Evolutionary conservation across 1,139 yeast species (phyloP).

Genomic region (Candida sp.): DNA sequence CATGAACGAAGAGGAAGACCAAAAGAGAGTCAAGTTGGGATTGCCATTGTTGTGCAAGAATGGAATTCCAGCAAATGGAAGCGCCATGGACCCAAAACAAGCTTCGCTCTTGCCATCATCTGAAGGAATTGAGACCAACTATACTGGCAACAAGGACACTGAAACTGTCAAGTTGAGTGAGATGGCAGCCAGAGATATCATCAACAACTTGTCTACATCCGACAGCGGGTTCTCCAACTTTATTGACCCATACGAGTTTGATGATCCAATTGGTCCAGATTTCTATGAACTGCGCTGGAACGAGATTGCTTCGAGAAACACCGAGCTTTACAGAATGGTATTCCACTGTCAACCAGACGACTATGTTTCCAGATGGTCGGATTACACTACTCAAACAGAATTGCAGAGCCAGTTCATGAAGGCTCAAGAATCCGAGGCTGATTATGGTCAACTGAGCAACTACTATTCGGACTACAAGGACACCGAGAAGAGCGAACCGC

Average conservation of each 20-base stretch:
- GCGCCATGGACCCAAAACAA: neutral
- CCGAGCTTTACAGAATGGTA: constrained; percentile 78
- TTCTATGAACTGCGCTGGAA: constrained; percentile 93
- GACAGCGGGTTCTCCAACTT: constrained; percentile 45
- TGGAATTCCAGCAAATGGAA: constrained; percentile 3
- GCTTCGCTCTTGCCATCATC: neutral
- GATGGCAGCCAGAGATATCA: constrained; percentile 45
- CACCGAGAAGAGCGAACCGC: constrained; percentile 9
- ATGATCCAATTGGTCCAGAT: constrained; percentile 79
- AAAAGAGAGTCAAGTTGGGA: constrained; percentile 39
- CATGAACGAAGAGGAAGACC: constrained; percentile 34
- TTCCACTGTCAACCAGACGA: constrained; percentile 98
- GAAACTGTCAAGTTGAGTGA: constrained; percentile 55
- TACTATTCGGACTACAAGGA: constrained; percentile 2
- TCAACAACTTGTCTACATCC: constrained; percentile 39
- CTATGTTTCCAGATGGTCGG: constrained; percentile 85
- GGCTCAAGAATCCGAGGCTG: constrained; percentile 50
- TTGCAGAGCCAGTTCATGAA: constrained; percentile 58
- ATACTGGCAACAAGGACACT: constrained; percentile 23
- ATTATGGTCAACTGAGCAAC: constrained; percentile 22
- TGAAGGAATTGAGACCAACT: constrained; percentile 11
- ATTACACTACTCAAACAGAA: constrained; percentile 73
- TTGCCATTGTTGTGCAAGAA: constrained; percentile 18
- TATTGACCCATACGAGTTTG: constrained; percentile 87
- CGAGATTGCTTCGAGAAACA: constrained; percentile 83